phyloP scores from a whole-genome alignment of 768 basidiomycete genomes.

The Boletus eberwhitei region DNA sequence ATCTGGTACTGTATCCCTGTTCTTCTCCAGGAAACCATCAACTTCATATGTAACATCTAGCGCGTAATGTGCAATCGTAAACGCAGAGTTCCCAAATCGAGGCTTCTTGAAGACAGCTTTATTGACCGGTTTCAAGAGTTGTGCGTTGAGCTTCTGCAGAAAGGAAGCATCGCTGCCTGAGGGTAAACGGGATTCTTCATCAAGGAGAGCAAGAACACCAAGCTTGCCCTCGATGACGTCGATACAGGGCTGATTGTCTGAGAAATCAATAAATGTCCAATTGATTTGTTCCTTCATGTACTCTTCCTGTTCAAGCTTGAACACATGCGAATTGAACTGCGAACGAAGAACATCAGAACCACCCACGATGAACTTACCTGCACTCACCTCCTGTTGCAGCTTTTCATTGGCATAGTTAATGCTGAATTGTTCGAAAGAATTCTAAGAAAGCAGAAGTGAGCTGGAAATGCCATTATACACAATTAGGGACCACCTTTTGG shows the following conservation, averaged over 20 bases:
- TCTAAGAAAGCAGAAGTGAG: constrained; percentile 40
- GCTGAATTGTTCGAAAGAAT: constrained; percentile 96
- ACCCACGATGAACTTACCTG: neutral
- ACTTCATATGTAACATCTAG: constrained; percentile 98
- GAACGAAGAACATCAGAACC: constrained; percentile 12
- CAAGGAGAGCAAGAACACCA: constrained; percentile 89
- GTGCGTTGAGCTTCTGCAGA: constrained; percentile 85
- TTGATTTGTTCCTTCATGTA: constrained; percentile 98
- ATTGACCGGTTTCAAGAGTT: constrained; percentile 81
- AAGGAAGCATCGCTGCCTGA: constrained; percentile 91
- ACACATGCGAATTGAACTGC: constrained; percentile 98
- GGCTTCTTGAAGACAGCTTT: constrained; percentile 96
- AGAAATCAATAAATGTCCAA: constrained; percentile 99
- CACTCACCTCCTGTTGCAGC: constrained; percentile 87
- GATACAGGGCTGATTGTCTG: constrained; percentile 98
- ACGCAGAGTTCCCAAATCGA: constrained; percentile 95
- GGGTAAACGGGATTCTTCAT: constrained; percentile 97
- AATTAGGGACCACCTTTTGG: constrained; percentile 64
- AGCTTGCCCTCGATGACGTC: constrained; percentile 97
- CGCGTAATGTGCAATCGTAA: constrained; percentile 98
- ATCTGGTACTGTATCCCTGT: constrained; percentile 97
- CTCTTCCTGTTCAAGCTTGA: constrained; percentile 99
- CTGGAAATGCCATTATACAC: neutral
- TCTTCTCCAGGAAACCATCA: constrained; percentile 98
- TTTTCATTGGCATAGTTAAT: constrained; percentile 99